These are phyloP conservation scores for Penicillium goetzii DNA, from an alignment of 495 filamentous ascomycete species.

Conservation along the genomic window DNA sequence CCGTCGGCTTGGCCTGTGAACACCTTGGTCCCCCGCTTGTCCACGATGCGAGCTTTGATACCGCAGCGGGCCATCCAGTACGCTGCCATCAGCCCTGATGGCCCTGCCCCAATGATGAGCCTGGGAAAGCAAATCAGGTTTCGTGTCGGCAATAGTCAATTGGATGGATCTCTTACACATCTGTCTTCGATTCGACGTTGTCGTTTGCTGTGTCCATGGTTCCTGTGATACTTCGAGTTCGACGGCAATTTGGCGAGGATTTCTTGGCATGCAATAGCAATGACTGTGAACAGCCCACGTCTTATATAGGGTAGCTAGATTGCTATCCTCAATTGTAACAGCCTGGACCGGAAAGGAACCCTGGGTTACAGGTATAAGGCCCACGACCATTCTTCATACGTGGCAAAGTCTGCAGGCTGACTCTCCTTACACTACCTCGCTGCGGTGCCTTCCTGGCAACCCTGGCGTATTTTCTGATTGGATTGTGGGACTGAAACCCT, in stretches of 20 bases:
- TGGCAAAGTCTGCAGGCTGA: slow-evolving; percentile 1
- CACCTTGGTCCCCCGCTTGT: slow-evolving; percentile 59
- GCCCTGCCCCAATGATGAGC: slow-evolving; percentile 70
- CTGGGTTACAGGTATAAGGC: not conserved
- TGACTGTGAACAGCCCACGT: not conserved
- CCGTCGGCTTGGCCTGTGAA: slow-evolving; percentile 66
- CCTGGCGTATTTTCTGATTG: not conserved
- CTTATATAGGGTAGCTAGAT: not conserved
- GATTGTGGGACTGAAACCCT: not conserved
- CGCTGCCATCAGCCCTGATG: slow-evolving; percentile 65
- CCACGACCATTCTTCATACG: not conserved
- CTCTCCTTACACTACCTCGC: not conserved
- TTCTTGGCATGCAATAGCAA: slow-evolving; percentile 1
- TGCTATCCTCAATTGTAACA: not conserved
- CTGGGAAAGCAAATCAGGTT: slow-evolving; percentile 8
- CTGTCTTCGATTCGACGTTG: slow-evolving; percentile 17
- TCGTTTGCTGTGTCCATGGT: slow-evolving; percentile 13
- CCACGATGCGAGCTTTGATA: slow-evolving; percentile 61
- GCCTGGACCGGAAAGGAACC: not conserved
- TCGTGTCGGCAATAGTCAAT: no score
- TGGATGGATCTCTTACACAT: slow-evolving; percentile 20
- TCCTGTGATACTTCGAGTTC: not conserved
- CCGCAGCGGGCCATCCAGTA: slow-evolving; percentile 65
- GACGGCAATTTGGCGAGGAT: not conserved
- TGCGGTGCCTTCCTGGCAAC: not conserved